Conservation (phyloP, 164 flowering plant species). For the Protea cynaroides region DNA sequence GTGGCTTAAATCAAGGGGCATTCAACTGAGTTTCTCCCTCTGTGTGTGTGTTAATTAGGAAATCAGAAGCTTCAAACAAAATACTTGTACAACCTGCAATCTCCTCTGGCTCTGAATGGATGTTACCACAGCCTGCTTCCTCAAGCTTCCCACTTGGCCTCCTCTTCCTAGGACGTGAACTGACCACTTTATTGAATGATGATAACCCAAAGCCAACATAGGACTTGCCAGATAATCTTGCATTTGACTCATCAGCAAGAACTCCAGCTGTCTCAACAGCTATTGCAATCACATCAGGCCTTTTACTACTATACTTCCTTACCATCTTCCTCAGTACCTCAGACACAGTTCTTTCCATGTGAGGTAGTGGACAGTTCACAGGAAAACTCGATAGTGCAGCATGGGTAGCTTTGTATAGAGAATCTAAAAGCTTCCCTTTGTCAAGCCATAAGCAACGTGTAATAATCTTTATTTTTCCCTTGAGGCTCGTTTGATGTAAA, state of each 20-base stretch:
- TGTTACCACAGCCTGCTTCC: constrained; percentile 21
- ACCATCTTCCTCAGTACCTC: constrained; percentile 89
- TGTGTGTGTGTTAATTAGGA: no score
- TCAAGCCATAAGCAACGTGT: constrained; percentile 99
- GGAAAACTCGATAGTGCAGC: constrained; percentile 92
- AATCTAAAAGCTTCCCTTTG: constrained; percentile 93
- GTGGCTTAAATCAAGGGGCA: no score
- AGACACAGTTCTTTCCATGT: constrained; percentile 89
- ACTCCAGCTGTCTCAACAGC: constrained; percentile 85
- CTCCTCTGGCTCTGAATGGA: constrained; percentile 20
- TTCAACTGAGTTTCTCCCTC: no score
- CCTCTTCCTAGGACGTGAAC: constrained; percentile 27
- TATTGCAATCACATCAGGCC: constrained; percentile 88
- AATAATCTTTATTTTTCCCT: constrained; percentile 89
- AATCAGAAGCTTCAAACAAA: no score
- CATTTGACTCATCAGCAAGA: constrained; percentile 60
- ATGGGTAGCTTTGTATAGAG: constrained; percentile 92
- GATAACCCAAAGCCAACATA: constrained; percentile 34
- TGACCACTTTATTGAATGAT: constrained; percentile 33
- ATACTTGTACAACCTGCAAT: constrained; percentile 30
- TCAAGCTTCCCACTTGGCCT: constrained; percentile 22
- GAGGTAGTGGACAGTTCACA: constrained; percentile 70
- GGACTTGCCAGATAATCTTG: constrained; percentile 63
- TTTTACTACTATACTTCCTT: constrained; percentile 86
- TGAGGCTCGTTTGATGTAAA: constrained; percentile 35